Conservation (phyloP, 371 early-diverging fungal species). For the Phascolomyces articulosus region DNA sequence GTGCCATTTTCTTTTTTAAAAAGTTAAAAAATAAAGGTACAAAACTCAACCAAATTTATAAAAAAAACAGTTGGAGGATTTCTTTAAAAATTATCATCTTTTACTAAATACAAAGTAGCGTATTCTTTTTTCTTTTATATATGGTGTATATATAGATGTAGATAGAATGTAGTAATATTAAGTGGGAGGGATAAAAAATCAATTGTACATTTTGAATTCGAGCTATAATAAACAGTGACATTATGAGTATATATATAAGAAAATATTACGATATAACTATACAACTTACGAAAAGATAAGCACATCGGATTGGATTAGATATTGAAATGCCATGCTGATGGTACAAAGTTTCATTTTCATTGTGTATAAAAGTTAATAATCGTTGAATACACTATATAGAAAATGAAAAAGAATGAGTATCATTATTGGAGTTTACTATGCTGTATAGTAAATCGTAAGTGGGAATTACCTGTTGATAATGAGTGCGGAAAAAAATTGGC, state of each 20-base stretch:
- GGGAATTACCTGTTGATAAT: constrained; percentile 51
- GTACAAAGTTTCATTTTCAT: constrained; percentile 39
- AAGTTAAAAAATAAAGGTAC: neutral
- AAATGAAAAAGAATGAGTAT: neutral
- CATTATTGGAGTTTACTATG: too few species aligned
- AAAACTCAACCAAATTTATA: neutral
- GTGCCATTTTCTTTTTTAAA: neutral
- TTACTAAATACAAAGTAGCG: neutral
- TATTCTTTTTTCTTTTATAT: neutral
- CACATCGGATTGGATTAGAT: constrained; percentile 49
- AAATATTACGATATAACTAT: neutral
- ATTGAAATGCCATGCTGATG: constrained; percentile 36
- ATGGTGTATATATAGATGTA: neutral
- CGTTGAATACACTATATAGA: constrained; percentile 33
- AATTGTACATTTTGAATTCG: constrained; percentile 2
- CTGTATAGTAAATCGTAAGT: too few species aligned
- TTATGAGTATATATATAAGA: neutral
- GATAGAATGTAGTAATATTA: neutral
- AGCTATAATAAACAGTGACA: neutral
- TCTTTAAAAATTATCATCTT: too few species aligned
- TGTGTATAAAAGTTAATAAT: constrained; percentile 40
- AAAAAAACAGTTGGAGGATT: too few species aligned
- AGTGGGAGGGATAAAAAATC: neutral
- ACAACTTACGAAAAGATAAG: constrained; percentile 51
- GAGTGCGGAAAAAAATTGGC: constrained; percentile 46